Evolutionary conservation across 192 early-diverging fungal species (phyloP), one percentile per base, ranked within the genome.

Genomic region (Jimgerdemannia flammicorona): DNA sequence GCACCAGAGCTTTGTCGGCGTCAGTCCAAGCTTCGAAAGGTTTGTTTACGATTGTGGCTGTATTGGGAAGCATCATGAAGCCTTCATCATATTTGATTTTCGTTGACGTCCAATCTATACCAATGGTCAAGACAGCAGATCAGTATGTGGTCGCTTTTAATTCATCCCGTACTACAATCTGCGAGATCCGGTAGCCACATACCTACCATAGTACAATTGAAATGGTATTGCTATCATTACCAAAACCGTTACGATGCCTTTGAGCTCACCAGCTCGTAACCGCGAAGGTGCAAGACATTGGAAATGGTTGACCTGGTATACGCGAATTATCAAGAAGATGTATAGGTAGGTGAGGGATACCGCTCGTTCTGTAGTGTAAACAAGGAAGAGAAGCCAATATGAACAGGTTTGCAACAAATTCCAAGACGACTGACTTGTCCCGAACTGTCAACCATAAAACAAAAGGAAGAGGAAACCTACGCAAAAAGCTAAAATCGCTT

Each of bases 31-130:
- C 44, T 3, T 59, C 43, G 4, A 72, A 76, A 4, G 80, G 80
- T 44, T 76, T 75, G 43, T 67, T 72, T 40, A 76, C 14, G 42
- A 76, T 73, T 39, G 29, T 68, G 8, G 18, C 44, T 18, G 64
- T 7, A 19, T 20, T 44, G 9, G 70, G 49, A 43, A 73, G 4
- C 7, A n/a, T n/a, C 39, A 73, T 66, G 73, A 78, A 82, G 3
- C 80, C 80, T 74, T 82, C 80, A 43, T 82, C 74, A 44, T 82
- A 82, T n/a, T 82, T 82, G 39, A 82, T 67, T 66, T 44, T 78
- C 11, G 69, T 69, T 4, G 80, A 78, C 49, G 71, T 71, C 44
- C 75, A 70, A 40, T 82, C 80, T 82, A 76, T 44, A 66, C 17
- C 17, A 8, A 73, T 49, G n/a, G 41, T 3, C 41, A 29, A 3